Evolutionary conservation across 2,329 filamentous ascomycete species (phyloP), one percentile per base, ranked within the genome.

Genomic region (Colletotrichum agaves): DNA sequence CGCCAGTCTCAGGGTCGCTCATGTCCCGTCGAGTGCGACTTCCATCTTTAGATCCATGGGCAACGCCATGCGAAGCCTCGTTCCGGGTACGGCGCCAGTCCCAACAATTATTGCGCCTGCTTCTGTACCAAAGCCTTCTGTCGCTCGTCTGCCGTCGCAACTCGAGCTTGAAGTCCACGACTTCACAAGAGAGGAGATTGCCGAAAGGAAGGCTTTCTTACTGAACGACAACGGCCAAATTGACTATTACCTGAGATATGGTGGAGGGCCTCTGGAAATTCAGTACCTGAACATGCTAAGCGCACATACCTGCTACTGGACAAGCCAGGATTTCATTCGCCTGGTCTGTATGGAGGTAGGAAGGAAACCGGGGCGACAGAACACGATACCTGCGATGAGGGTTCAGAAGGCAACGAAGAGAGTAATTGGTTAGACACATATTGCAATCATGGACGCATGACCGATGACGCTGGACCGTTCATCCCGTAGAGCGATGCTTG

Each of bases 231-330:
- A 98, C 72, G 95, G 94, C 0, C 96, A 99, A 79, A 90, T 99
- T 44, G 96, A 99, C 77, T 99, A 89, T 79, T 97, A 91, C 73
- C 82, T 99, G 55, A 89, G 89, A 55, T 94, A 93, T 7, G 92
- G 93, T 0, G 91, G 93, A 2, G 96, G 96, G 0, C 91, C 94
- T 4, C 82, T 99, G 39, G 96, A 97, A 78, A 94, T 98, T 23
- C 94, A 98, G 79, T 99, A 99, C 76, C 80, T 98, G 39, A 98
- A 97, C 72, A 99, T 99, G 96, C 81, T 99, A 61, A 93, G 93
- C 64, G 96, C 96, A 8, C 96, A 99, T 78, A 94, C 93, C 63
- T 95, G 92, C 76, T 99, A 99, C 78, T 99, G 96, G 96, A 86
- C 89, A 2, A 90, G 92, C 73, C 87, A 84, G 31, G 96, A 98